phyloP scores from a whole-genome alignment of 2,329 filamentous ascomycete species.

The Escovopsis sp. region DNA sequence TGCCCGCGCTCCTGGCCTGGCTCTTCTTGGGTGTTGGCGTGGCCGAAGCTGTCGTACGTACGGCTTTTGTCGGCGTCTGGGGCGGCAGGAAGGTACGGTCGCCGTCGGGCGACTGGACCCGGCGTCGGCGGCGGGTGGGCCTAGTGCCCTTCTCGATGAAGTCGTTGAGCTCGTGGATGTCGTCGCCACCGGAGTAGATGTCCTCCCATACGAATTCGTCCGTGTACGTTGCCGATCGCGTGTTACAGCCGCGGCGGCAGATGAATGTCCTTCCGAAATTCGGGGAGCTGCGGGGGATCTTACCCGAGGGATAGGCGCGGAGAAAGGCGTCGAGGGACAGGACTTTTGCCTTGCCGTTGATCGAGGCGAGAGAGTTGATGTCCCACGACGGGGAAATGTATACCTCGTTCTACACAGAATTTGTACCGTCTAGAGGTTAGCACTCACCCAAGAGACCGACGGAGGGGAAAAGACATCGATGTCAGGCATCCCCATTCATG shows the following conservation, averaged over 20 bases:
- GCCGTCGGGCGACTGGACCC: slow-evolving; percentile 16
- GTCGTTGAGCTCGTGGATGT: slow-evolving; percentile 50
- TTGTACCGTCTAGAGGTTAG: too few relatives aligned
- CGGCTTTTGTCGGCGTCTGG: slow-evolving; percentile 23
- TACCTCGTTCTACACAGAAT: slow-evolving; percentile 60
- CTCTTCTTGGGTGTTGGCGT: slow-evolving; percentile 17
- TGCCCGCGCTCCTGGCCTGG: slow-evolving; percentile 15
- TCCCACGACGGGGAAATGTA: slow-evolving; percentile 85
- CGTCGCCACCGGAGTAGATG: slow-evolving; percentile 49
- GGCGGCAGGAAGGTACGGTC: slow-evolving; percentile 19
- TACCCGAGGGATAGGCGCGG: slow-evolving; percentile 56
- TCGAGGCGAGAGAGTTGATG: slow-evolving; percentile 69
- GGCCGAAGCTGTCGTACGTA: slow-evolving; percentile 10
- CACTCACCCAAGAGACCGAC: too few relatives aligned
- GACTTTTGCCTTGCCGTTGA: slow-evolving; percentile 76
- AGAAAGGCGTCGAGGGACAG: slow-evolving; percentile 58
- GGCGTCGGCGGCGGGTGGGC: slow-evolving; percentile 30
- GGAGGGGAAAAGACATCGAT: too few relatives aligned
- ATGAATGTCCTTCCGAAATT: slow-evolving; percentile 79
- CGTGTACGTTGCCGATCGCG: slow-evolving; percentile 77
- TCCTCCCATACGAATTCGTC: slow-evolving; percentile 89
- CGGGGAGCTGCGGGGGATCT: slow-evolving; percentile 53
- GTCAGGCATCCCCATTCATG: too few relatives aligned
- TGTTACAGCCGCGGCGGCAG: slow-evolving; percentile 79
- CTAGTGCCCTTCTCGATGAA: slow-evolving; percentile 60